Base-by-base conservation (phyloP, 2,329 filamentous ascomycete genomes). In the Cladosporium sp. region DNA sequence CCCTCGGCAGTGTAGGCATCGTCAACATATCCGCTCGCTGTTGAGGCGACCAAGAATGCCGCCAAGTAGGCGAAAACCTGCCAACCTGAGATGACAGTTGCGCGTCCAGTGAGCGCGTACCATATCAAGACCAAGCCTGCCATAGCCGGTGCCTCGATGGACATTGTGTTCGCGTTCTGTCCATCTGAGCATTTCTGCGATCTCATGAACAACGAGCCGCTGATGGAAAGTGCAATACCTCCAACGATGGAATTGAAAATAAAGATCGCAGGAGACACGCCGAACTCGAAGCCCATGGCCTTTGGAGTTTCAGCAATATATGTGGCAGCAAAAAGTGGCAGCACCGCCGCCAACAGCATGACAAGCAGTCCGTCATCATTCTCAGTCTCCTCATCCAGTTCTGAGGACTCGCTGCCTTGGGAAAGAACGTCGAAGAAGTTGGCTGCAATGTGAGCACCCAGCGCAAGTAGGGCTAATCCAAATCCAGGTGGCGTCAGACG, bases 391-490 rank as follows among this genome's bases (percentile, higher is more conserved):
- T 56, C 54, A 20, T 47, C 28, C 7, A 34, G 19, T 7, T 56
- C 54, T 6, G 54, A 34, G 4, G 42, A 56, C 15, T 56, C 54
- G n/a, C 28, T 39, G 8, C 19, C 40, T 39, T 17, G 42, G 11
- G 42, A 49, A 8, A 22, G 34, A 9, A 56, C 54, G 12, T n/a
- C n/a, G 34, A 43, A 56, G 42, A 30, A 56, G 15, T 38, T 20
- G 7, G 54, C 42, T n/a, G 30, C 61, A n/a, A 58, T 59, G 22
- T 60, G 54, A 17, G 43, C 37, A 17, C 42, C 55, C 8, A 60
- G 39, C 17, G 57, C 34, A 5, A 60, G 39, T 30, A 55, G 34
- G 5, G 49, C 50, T 14, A 56, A 30, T 11, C 54, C 54, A 7
- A 56, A 56, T 11, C 49, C 45, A 17, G 56, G 50, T n/a, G 42